Conservation (phyloP, 306 rosid genomes). For the Inga leiocalycina region DNA sequence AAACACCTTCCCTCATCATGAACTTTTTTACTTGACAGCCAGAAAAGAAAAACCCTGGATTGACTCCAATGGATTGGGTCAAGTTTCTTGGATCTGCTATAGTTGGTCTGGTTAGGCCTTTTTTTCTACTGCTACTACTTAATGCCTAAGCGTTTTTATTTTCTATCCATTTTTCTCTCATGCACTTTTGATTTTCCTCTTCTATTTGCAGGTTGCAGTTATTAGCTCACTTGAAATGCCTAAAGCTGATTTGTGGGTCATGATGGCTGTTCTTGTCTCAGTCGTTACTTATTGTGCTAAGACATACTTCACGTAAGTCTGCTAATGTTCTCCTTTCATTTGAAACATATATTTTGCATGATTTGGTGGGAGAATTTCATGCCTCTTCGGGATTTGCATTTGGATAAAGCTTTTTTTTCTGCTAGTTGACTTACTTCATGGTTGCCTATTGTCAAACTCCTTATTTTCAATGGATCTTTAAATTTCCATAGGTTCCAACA, state of each 20-base stretch:
- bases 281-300: slow-evolving; percentile 81
- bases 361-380: slow-evolving; percentile 9
- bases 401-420: neutral
- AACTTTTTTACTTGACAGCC: slow-evolving; percentile 63
- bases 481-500: slow-evolving; percentile 69
- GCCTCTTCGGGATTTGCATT: neutral
- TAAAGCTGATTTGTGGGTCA: slow-evolving; percentile 66
- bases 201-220: slow-evolving; percentile 67
- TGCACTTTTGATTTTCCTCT: slow-evolving; percentile 14
- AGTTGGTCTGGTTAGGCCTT: slow-evolving; percentile 84
- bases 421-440: neutral
- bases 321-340: neutral
- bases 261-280: slow-evolving; percentile 72
- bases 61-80: slow-evolving; percentile 99
- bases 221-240: slow-evolving; percentile 65
- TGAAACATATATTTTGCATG: slow-evolving; percentile 1
- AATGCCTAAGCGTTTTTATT: neutral
- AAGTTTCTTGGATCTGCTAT: slow-evolving; percentile 77
- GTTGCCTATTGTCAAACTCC: neutral
- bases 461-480: neutral
- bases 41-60: slow-evolving; percentile 92
- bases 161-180: slow-evolving; percentile 10
- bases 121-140: slow-evolving; percentile 3
- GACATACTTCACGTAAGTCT: slow-evolving; percentile 88
- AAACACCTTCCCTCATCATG: slow-evolving; percentile 2